A percentile compares a stretch with the other conserved stretches of the same genome.
These are phyloP conservation scores for Lycium barbarum DNA, from an alignment of 257 asterid genomes.

Conservation along the genomic window DNA sequence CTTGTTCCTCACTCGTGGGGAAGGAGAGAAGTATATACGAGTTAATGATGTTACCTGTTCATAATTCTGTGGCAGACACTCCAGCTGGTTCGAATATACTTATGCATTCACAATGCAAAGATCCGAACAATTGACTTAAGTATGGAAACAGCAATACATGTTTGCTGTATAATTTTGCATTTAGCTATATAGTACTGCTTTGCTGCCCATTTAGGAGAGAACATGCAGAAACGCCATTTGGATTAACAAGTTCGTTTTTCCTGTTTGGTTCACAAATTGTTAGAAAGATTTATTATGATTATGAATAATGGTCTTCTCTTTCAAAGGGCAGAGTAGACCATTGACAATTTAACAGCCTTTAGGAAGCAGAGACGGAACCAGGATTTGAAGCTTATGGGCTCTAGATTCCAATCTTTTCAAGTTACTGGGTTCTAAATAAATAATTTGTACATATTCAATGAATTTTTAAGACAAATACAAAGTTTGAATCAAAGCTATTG, in stretches of 20 bases:
- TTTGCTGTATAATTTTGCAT: constrained; percentile 1
- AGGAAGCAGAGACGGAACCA: not conserved
- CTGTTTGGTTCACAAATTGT: not conserved
- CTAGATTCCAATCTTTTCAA: too few relatives aligned
- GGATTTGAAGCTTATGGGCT: too few relatives aligned
- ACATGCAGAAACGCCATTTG: not conserved
- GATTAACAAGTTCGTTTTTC: not conserved
- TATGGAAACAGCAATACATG: not conserved
- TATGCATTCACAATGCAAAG: not conserved
- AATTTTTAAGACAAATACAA: too few relatives aligned
- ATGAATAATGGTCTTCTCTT: not conserved
- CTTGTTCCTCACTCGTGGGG: not conserved
- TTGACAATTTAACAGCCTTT: too few relatives aligned
- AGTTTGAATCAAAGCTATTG: too few relatives aligned
- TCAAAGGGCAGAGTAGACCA: too few relatives aligned
- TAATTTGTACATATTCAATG: too few relatives aligned
- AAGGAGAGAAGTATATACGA: not conserved
- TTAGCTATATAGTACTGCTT: not conserved
- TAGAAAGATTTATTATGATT: not conserved
- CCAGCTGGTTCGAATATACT: not conserved
- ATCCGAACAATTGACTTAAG: not conserved
- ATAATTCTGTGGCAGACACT: not conserved
- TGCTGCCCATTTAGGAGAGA: not conserved
- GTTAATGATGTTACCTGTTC: not conserved
- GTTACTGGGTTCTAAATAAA: too few relatives aligned